Percentiles rank a stretch among this genome's conserved stretches.
phyloP scores from a whole-genome alignment of 129 eudicot species.

The Chrysanthemum lavandulifolium region DNA sequence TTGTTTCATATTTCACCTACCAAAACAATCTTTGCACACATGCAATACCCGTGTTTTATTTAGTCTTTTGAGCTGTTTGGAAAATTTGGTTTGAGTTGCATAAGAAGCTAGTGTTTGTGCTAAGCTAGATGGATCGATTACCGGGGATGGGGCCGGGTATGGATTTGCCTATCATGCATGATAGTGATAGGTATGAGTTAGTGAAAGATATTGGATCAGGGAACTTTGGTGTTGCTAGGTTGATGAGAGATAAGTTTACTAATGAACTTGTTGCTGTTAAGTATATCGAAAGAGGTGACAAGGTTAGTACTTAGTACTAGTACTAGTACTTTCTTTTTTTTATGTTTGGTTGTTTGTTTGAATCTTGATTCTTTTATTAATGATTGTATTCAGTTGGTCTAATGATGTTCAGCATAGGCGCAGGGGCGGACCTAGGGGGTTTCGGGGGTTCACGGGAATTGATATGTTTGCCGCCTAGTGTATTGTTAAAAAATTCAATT shows the following conservation, averaged over 20 bases:
- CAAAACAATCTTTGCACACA: no score
- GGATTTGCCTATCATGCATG: conserved; percentile 92
- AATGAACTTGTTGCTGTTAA: conserved; percentile 88
- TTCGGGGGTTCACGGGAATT: no score
- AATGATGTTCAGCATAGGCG: no score
- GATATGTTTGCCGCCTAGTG: no score
- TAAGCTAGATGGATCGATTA: conserved; percentile 41
- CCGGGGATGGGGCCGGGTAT: conserved; percentile 57
- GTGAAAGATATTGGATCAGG: conserved; percentile 74
- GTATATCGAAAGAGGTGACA: conserved; percentile 95
- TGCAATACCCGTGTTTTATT: no score
- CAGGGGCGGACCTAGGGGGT: no score
- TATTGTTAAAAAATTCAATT: no score
- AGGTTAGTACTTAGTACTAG: conserved; percentile 41
- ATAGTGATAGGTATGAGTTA: conserved; percentile 74
- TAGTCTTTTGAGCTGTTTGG: no score
- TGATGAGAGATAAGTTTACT: conserved; percentile 81
- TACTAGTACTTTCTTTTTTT: background rate
- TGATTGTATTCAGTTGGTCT: no score
- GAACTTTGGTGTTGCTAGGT: conserved; percentile 77
- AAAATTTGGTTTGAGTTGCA: background rate
- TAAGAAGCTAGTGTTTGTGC: no score
- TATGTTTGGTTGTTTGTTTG: background rate
- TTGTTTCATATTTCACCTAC: background rate
- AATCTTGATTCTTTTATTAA: background rate